These are phyloP conservation scores for Xylaria castorea DNA, from an alignment of 495 filamentous ascomycete genomes.

Conservation along the genomic window DNA sequence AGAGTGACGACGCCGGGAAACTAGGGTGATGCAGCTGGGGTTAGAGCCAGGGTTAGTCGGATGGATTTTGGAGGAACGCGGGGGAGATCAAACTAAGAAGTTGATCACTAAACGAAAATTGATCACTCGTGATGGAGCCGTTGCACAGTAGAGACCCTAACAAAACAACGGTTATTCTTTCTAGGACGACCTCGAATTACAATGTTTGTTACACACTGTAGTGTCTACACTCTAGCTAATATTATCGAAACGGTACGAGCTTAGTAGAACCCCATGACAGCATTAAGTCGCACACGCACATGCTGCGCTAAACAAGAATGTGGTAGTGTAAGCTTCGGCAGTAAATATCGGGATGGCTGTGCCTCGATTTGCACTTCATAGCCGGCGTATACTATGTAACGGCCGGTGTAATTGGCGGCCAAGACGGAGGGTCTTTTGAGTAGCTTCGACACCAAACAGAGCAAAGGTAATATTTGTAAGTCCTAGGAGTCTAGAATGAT, in stretches of 20 bases:
- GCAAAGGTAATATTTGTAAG: not conserved
- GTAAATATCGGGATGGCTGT: conserved; percentile 4
- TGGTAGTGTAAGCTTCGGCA: not conserved
- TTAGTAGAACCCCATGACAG: conserved; percentile 3
- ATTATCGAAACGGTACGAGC: not conserved
- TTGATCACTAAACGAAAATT: not conserved
- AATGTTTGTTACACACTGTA: conserved; percentile 6
- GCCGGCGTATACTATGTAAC: not conserved
- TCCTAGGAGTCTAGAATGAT: not conserved
- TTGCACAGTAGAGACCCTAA: not conserved
- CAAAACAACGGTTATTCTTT: not conserved
- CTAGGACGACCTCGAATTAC: not conserved
- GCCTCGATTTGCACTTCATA: not conserved
- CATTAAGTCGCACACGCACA: not conserved
- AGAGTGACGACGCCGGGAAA: not conserved
- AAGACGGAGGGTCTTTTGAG: not conserved
- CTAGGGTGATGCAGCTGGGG: conserved; percentile 1
- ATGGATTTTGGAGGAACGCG: conserved; percentile 10
- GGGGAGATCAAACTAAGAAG: conserved; percentile 12
- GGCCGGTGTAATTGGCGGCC: not conserved
- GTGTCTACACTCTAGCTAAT: not conserved
- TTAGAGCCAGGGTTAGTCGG: not conserved
- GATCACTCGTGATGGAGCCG: not conserved
- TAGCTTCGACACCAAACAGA: not conserved
- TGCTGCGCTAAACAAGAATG: not conserved